Evolutionary conservation across 345 rosid species (phyloP).

Genomic region (Salix udensis): DNA sequence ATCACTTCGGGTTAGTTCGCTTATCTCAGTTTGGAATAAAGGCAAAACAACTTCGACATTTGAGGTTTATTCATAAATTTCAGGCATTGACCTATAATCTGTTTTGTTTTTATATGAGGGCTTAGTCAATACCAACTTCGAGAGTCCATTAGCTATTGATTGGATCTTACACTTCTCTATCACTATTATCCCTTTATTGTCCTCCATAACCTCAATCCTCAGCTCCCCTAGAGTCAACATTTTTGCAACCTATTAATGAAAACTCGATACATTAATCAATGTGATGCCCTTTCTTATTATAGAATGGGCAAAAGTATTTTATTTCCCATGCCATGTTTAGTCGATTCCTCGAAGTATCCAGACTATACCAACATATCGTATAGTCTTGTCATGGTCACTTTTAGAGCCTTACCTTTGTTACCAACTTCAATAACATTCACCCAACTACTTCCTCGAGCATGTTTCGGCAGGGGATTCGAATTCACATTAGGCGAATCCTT

Average conservation of each 20-base stretch:
- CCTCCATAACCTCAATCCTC: fast-evolving
- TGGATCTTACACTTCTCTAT: too few relatives aligned
- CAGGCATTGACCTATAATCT: fast-evolving
- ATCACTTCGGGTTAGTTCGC: too few relatives aligned
- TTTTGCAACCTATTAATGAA: too few relatives aligned
- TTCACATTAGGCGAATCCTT: not conserved
- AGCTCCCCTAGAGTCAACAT: not conserved
- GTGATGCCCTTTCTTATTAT: not conserved
- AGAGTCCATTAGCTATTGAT: not conserved
- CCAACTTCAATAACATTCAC: fast-evolving
- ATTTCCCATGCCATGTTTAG: fast-evolving
- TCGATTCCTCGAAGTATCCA: fast-evolving
- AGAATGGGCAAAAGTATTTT: not conserved
- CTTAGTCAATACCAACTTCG: not conserved
- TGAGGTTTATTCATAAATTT: too few relatives aligned
- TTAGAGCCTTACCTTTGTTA: fast-evolving
- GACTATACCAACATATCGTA: fast-evolving
- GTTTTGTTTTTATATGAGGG: fast-evolving
- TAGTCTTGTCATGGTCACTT: fast-evolving
- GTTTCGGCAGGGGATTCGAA: not conserved
- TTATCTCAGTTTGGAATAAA: too few relatives aligned
- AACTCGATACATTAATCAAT: too few relatives aligned
- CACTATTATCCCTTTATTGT: fast-evolving
- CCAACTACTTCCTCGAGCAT: fast-evolving
- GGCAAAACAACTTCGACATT: too few relatives aligned